Conservation (phyloP, 306 rosid genomes). For the Cicer bijugum region DNA sequence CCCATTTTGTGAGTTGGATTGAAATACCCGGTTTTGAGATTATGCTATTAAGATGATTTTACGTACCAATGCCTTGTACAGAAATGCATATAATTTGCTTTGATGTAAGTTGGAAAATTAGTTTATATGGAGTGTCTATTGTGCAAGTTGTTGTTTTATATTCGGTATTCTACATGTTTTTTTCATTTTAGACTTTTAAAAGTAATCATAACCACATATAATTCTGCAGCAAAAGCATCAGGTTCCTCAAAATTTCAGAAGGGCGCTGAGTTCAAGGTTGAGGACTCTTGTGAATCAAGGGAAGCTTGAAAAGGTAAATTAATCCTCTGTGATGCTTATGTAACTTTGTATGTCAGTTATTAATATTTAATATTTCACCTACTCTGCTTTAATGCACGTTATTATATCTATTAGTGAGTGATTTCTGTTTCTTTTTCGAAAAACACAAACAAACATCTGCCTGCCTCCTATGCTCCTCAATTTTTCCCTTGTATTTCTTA, state of each 20-base stretch:
- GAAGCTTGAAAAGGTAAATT: constrained; percentile 27
- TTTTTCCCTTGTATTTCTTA: neutral
- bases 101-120: constrained; percentile 1
- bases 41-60: neutral
- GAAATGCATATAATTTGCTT: neutral
- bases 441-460: neutral
- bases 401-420: neutral
- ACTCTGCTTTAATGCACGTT: neutral
- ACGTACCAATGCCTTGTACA: neutral
- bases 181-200: constrained; percentile 3
- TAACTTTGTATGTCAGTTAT: neutral
- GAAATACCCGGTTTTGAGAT: constrained; percentile 12
- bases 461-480: constrained; percentile 12
- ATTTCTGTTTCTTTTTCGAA: neutral
- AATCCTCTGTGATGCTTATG: neutral
- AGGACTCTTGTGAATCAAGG: constrained; percentile 22
- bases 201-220: neutral
- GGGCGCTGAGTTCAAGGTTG: constrained; percentile 1
- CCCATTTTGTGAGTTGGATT: neutral
- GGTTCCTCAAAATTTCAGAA: constrained; percentile 26
- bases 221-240: constrained; percentile 24
- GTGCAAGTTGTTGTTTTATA: neutral
- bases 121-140: neutral
- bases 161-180: neutral
- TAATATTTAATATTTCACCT: neutral